Conservation (phyloP, 331 rosid species). For the Arachis monticola region DNA sequence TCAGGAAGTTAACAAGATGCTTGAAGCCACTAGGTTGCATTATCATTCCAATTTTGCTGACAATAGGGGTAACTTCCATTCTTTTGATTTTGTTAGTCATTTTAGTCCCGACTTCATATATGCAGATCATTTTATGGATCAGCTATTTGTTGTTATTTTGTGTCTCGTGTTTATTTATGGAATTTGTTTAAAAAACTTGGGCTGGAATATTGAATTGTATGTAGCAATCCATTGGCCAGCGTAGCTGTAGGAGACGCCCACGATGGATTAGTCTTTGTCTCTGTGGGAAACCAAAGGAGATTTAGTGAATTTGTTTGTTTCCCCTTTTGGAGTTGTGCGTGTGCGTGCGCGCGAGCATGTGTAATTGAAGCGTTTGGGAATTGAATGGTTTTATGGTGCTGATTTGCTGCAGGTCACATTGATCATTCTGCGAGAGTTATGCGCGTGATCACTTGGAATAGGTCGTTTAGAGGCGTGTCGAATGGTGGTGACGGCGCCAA, state of each 20-base stretch:
- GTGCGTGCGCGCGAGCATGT: background rate
- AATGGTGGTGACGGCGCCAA: conserved; percentile 69
- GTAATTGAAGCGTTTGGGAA: background rate
- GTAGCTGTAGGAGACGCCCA: too few species aligned
- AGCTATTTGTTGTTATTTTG: too few species aligned
- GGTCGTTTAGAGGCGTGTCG: conserved; percentile 71
- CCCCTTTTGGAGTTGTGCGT: background rate
- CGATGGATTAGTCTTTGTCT: too few species aligned
- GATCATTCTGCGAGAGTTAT: conserved; percentile 95
- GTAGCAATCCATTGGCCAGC: too few species aligned
- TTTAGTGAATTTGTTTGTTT: background rate
- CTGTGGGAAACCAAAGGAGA: too few species aligned
- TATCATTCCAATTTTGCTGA: conserved; percentile 97
- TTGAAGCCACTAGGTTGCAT: conserved; percentile 94
- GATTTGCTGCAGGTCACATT: conserved; percentile 67
- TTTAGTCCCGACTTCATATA: too few species aligned
- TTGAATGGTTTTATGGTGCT: conserved; percentile 14
- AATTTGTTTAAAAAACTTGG: background rate
- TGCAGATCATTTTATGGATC: too few species aligned
- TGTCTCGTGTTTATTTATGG: background rate
- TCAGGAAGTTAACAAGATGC: conserved; percentile 89
- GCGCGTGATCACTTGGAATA: conserved; percentile 96
- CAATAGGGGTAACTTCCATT: conserved; percentile 64
- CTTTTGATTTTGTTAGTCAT: background rate
- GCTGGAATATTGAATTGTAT: too few species aligned